These are phyloP conservation scores for Petunia secreta DNA, from an alignment of 257 asterid genomes.

Conservation along the genomic window DNA sequence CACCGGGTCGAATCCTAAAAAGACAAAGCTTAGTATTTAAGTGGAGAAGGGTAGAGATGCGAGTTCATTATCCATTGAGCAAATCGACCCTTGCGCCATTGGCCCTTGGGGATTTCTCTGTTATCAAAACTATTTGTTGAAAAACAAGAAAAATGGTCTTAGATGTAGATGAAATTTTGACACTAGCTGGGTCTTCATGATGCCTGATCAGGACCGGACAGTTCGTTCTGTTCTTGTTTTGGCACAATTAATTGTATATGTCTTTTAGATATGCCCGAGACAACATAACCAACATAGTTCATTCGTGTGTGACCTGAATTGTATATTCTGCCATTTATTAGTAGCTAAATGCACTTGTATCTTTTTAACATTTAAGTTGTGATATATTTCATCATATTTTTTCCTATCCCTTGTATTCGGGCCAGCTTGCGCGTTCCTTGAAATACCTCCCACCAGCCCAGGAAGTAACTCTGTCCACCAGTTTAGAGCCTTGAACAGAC, in stretches of 20 bases:
- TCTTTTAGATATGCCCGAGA: background rate
- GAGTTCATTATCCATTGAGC: no score
- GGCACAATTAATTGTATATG: background rate
- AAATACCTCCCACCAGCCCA: no score
- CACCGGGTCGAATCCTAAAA: no score
- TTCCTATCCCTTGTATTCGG: background rate
- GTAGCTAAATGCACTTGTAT: no score
- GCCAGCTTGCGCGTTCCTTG: background rate
- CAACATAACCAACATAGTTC: background rate
- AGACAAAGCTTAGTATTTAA: no score
- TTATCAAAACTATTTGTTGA: background rate
- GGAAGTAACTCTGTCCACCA: no score
- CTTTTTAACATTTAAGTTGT: background rate
- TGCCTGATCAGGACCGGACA: background rate
- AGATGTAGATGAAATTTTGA: constrained; percentile 15
- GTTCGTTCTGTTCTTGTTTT: background rate
- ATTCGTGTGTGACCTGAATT: background rate
- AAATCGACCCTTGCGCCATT: no score
- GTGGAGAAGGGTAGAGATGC: no score
- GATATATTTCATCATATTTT: background rate
- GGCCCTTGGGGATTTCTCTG: no score
- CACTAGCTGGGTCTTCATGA: constrained; percentile 1
- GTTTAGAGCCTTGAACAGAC: no score
- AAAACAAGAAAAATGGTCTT: background rate
- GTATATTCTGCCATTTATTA: background rate